These are phyloP conservation scores for Limonomyces culmigenus DNA, from an alignment of 1,284 basidiomycete genomes.

Conservation along the genomic window DNA sequence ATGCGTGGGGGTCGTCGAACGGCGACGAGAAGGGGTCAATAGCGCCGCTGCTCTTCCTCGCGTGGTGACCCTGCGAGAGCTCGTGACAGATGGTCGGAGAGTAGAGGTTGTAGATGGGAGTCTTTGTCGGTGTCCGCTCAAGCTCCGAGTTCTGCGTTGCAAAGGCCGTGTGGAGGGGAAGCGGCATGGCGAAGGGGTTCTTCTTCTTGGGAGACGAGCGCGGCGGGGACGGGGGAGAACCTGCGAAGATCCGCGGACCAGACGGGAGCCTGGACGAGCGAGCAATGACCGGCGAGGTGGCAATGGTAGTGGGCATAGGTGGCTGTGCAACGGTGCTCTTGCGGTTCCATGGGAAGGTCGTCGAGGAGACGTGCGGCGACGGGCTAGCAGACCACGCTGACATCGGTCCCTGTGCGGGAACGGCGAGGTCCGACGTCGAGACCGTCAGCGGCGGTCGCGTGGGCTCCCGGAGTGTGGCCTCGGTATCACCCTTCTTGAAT, in stretches of 20 bases:
- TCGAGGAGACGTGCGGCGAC: conserved; percentile 10
- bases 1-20: conserved; percentile 51
- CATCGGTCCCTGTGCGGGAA: conserved; percentile 8
- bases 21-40: conserved; percentile 55
- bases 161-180: conserved; percentile 1
- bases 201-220: no score
- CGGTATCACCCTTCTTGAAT: background rate
- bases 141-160: background rate
- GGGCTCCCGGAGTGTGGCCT: conserved; percentile 8
- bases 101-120: conserved; percentile 6
- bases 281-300: conserved; percentile 8
- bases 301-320: background rate
- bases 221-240: conserved; percentile 9
- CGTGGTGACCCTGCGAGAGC: conserved; percentile 7
- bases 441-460: conserved; percentile 11
- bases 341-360: conserved; percentile 16
- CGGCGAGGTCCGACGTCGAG: background rate
- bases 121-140: background rate
- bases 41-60: no score
- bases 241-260: conserved; percentile 10
- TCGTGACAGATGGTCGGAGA: conserved; percentile 14
- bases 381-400: conserved; percentile 27
- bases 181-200: background rate
- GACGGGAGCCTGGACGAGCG: conserved; percentile 16
- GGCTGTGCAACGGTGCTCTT: conserved; percentile 9